Evolutionary conservation across 208 protist genomes (phyloP), one percentile per base, ranked within the genome.

Genomic region (Trypanosoma mega): DNA sequence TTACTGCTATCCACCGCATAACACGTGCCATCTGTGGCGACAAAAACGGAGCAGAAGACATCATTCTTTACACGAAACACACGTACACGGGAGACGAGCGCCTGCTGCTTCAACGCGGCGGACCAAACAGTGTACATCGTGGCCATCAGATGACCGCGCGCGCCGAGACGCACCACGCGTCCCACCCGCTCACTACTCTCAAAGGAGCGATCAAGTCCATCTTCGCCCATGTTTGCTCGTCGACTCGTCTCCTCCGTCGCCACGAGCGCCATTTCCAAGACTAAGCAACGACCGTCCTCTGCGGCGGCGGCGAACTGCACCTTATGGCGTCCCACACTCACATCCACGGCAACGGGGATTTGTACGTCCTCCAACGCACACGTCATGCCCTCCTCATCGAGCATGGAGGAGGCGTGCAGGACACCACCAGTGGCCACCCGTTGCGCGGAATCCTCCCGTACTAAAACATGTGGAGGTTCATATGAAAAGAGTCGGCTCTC

Each of bases 281-380:
- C 76, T n/a, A 80, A 68, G 47, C 81, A 85, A 23, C 76, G 68
- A 24, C 88, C 88, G 37, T 92, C 88, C 58, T 94, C 88, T 36
- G 73, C 74, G 51, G 64, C 65, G 18, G 73, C 53, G 0, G 75
- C 74, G 34, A 92, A 69, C 21, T 80, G 63, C n/a, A 80, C 37
- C 20, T 70, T 59, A 24, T 52, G 48, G 21, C 27, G 30, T 2
- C 78, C 72, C 9, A 89, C 77, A 14, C 74, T 60, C 8, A 94
- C 82, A 53, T 92, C 88, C 4, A 92, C 60, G 1, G 76, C 79
- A 24, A 78, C 70, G 43, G 87, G 72, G 60, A 87, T 64, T 20
- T 60, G 71, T 39, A 80, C 47, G 43, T 50, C 49, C 12, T 53
- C 9, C 26, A 50, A n/a, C 26, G 23, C 26, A 24, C 45, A 6